Conservation (phyloP, 441 rosid genomes). For the Metrosideros polymorpha region DNA sequence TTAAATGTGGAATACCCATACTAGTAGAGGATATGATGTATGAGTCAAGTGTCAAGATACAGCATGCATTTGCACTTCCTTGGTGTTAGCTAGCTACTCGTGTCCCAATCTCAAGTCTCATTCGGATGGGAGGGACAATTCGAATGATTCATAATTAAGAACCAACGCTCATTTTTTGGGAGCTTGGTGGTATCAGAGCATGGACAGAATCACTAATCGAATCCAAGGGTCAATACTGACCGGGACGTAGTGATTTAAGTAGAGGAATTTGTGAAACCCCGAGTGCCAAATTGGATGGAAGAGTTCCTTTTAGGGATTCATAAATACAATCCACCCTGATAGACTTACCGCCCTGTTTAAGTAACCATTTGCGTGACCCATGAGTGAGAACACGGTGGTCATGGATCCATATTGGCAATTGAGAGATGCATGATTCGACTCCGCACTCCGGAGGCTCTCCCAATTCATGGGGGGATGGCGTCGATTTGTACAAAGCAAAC, state of each 20-base stretch:
- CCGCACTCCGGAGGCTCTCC: neutral
- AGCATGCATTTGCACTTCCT: neutral
- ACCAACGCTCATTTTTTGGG: neutral
- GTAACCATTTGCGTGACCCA: neutral
- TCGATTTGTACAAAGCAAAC: neutral
- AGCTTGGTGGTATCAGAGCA: neutral
- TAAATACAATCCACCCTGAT: neutral
- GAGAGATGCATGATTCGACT: neutral
- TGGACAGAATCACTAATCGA: neutral
- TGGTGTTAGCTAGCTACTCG: neutral
- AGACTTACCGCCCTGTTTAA: neutral
- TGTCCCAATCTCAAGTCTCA: neutral
- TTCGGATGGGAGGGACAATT: neutral
- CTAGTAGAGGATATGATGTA: neutral
- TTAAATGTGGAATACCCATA: neutral
- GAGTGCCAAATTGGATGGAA: neutral
- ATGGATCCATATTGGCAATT: neutral
- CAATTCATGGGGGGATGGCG: neutral
- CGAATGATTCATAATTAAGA: neutral
- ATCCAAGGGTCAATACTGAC: neutral
- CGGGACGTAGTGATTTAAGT: neutral
- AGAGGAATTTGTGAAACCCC: neutral
- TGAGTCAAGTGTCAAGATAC: neutral
- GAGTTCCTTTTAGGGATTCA: neutral
- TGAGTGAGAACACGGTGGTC: neutral